A percentile compares a stretch with the other conserved stretches of the same genome.
phyloP scores from a whole-genome alignment of 1,284 basidiomycete genomes.

The Inonotus obliquus region DNA sequence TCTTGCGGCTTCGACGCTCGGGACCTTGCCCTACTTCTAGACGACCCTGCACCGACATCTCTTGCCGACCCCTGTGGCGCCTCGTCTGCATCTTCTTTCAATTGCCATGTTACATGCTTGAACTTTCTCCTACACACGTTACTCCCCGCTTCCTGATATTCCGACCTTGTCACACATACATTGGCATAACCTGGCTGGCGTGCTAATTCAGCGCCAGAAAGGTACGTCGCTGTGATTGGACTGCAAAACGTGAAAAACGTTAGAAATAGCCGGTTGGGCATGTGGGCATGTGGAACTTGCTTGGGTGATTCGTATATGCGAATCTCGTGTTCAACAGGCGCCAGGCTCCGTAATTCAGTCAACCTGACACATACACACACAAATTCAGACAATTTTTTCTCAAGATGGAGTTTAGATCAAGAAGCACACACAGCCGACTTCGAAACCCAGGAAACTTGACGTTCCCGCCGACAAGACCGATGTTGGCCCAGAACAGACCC shows the following conservation, averaged over 20 bases:
- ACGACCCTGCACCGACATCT: background rate
- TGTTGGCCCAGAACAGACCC: slow-evolving; percentile 92
- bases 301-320: slow-evolving; percentile 65
- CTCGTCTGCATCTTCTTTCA: background rate
- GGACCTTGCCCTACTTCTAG: background rate
- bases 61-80: background rate
- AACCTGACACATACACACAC: slow-evolving; percentile 36
- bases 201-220: slow-evolving; percentile 59
- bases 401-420: slow-evolving; percentile 4
- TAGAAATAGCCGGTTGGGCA: background rate
- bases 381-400: background rate
- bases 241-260: slow-evolving; percentile 33
- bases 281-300: too few relatives aligned
- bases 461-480: slow-evolving; percentile 84
- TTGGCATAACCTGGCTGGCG: slow-evolving; percentile 42
- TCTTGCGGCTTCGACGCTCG: background rate
- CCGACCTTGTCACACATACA: slow-evolving; percentile 63
- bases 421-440: slow-evolving; percentile 59
- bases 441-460: slow-evolving; percentile 73
- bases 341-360: slow-evolving; percentile 69
- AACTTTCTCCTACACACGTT: slow-evolving; percentile 70
- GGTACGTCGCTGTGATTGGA: slow-evolving; percentile 69
- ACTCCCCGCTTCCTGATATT: slow-evolving; percentile 81
- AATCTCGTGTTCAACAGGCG: slow-evolving; percentile 73
- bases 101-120: slow-evolving; percentile 14